These are phyloP conservation scores for Trichoderma harzianum DNA, from an alignment of 2,329 filamentous ascomycete genomes.

Conservation along the genomic window DNA sequence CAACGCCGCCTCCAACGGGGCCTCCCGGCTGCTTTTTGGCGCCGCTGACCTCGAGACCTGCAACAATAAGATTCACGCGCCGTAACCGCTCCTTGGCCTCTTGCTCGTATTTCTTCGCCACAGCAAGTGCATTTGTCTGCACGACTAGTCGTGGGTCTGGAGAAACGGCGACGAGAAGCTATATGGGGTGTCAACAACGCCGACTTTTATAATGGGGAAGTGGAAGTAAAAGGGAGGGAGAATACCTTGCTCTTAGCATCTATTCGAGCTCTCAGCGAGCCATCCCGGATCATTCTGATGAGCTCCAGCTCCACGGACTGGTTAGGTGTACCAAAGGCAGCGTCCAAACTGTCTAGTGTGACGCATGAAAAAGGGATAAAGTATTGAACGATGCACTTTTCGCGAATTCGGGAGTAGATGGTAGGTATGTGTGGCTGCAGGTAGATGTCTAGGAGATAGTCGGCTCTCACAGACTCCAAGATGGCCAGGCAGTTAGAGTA, in stretches of 20 bases:
- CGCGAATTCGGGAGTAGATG: constrained; percentile 73
- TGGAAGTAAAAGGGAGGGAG: neutral
- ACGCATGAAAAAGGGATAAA: constrained; percentile 87
- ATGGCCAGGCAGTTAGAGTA: constrained; percentile 83
- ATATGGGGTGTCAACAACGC: neutral
- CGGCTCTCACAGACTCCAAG: constrained; percentile 73
- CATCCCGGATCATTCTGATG: constrained; percentile 69
- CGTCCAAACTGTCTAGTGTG: constrained; percentile 72
- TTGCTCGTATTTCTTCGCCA: constrained; percentile 67
- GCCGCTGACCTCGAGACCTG: constrained; percentile 64
- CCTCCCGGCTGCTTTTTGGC: constrained; percentile 23
- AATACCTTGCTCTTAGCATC: constrained; percentile 73
- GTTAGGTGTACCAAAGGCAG: constrained; percentile 66
- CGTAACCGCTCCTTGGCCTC: constrained; percentile 74
- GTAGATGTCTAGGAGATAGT: constrained; percentile 89
- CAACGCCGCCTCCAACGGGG: constrained; percentile 8
- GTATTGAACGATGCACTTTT: constrained; percentile 91
- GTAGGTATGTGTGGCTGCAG: constrained; percentile 68
- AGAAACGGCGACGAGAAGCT: constrained; percentile 71
- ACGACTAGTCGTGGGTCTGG: constrained; percentile 64
- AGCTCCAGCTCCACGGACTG: constrained; percentile 71
- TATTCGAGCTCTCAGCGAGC: constrained; percentile 72
- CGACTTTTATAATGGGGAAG: neutral
- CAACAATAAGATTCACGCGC: constrained; percentile 70
- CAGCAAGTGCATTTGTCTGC: constrained; percentile 65